A percentile compares a stretch with the other conserved stretches of the same genome.
Conservation (phyloP, 2,329 filamentous ascomycete genomes). For the Chaetomiaceae sp. region DNA sequence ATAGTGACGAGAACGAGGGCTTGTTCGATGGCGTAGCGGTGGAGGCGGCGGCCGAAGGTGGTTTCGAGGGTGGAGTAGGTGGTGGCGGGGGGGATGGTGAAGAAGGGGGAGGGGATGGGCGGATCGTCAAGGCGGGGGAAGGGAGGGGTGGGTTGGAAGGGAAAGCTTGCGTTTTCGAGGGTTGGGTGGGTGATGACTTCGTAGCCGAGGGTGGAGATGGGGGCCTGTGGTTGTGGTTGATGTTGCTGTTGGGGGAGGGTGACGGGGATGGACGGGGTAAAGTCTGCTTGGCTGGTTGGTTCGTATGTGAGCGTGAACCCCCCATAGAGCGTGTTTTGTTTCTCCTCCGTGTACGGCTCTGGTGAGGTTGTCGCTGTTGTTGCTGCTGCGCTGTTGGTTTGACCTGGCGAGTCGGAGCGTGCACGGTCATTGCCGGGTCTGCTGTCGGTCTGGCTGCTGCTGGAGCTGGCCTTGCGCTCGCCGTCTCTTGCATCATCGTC, state of each 20-base stretch:
- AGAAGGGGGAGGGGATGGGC: conserved; percentile 28
- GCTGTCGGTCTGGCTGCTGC: background rate
- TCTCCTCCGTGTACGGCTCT: background rate
- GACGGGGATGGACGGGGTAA: conserved; percentile 8
- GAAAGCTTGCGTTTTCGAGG: conserved; percentile 51
- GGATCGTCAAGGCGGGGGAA: conserved; percentile 12
- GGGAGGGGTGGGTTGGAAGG: conserved; percentile 33
- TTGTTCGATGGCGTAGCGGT: conserved; percentile 60
- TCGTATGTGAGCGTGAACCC: conserved; percentile 30
- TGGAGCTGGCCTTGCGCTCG: conserved; percentile 13
- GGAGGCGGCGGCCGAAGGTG: conserved; percentile 66
- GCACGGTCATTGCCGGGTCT: background rate
- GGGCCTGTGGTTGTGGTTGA: conserved; percentile 17
- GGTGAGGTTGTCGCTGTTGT: background rate
- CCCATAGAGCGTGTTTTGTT: conserved; percentile 20
- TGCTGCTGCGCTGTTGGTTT: background rate
- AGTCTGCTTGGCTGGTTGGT: conserved; percentile 10
- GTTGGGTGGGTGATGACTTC: conserved; percentile 44
- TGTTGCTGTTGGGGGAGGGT: conserved; percentile 3
- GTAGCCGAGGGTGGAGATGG: conserved; percentile 27
- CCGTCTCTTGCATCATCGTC: conserved; percentile 36
- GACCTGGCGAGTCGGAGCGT: background rate
- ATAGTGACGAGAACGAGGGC: conserved; percentile 55
- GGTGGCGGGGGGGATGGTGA: conserved; percentile 35
- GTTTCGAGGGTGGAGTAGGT: conserved; percentile 61